Percentiles rank a stretch among this genome's conserved stretches.
Evolutionary conservation across 768 basidiomycete genomes (phyloP).

Genomic region (Galerina sulciceps): DNA sequence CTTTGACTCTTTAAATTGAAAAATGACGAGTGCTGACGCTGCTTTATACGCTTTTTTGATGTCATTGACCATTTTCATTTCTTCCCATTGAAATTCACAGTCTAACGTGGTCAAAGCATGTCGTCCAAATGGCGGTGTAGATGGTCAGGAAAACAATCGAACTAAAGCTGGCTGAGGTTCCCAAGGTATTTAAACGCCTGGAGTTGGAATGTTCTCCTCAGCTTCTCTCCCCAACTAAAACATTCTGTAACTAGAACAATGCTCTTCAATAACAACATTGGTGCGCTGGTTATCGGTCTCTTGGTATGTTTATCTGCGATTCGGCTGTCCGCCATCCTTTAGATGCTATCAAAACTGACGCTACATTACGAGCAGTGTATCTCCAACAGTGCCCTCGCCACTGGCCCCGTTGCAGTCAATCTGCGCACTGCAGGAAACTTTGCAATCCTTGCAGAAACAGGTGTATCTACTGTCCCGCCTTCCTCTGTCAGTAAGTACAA

Average conservation of each 20-base stretch:
- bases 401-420: constrained; percentile 9
- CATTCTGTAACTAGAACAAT: background rate
- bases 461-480: constrained; percentile 19
- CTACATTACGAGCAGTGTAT: constrained; percentile 1
- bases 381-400: background rate
- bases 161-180: too few species aligned
- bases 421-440: constrained; percentile 15
- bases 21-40: too few species aligned
- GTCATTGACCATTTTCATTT: too few species aligned
- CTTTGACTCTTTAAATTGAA: too few species aligned
- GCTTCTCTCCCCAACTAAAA: background rate
- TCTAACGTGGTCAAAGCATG: too few species aligned
- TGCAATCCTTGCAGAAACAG: constrained; percentile 15
- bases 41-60: too few species aligned
- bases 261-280: background rate
- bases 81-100: too few species aligned
- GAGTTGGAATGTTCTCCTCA: background rate
- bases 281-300: background rate
- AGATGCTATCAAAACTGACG: background rate
- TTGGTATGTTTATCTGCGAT: background rate
- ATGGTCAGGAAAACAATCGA: too few species aligned
- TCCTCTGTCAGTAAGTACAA: constrained; percentile 9
- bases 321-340: background rate
- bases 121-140: too few species aligned
- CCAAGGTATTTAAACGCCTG: background rate